Evolutionary conservation across 495 filamentous ascomycete genomes (phyloP), one percentile per base, ranked within the genome.

Genomic region (Umbilicaria muhlenbergii): DNA sequence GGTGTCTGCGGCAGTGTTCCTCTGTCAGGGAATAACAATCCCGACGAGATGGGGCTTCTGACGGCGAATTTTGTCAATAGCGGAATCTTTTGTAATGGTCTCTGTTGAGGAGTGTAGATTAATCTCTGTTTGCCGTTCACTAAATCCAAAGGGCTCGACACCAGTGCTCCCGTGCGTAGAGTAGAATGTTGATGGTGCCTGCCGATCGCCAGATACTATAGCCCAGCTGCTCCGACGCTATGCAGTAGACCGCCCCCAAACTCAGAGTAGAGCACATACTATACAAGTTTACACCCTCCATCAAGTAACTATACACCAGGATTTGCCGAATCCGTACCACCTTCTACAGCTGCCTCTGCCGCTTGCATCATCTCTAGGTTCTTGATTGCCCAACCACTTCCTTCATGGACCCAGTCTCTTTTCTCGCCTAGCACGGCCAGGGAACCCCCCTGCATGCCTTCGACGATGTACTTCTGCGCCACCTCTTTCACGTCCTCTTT

Each of bases 391-490:
- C 74, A 77, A 3, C 60, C 66, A 38, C 62, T 62, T 38, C 51
- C 51, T 6, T 57, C 51, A 34, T 58, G 63, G 11, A 78, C 70
- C 80, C 84, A 93, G 21, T 78, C 77, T 50, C 79, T 86, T 66
- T 76, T 81, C 67, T 93, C 80, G 28, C 91, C 91, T 2, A 98
- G 71, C 34, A 96, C 77, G 36, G 77, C 77, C 52, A 86, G 49
- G 54, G 66, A 56, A 51, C 68, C 42, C 69, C 60, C 11, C 63
- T 70, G 55, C 43, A 80, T 64, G n/a, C 68, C 75, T 14, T 88
- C 74, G 24, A 93, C 77, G 46, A 95, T 62, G 58, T 81, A 93
- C 47, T 75, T 70, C 51, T 94, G 78, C 1, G 91, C 92, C 13
- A 74, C 88, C 28, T 79, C 70, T 44, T 77, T 77, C 14, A 98